Conservation (phyloP, 345 rosid species). For the Pugionium dolabratum region DNA sequence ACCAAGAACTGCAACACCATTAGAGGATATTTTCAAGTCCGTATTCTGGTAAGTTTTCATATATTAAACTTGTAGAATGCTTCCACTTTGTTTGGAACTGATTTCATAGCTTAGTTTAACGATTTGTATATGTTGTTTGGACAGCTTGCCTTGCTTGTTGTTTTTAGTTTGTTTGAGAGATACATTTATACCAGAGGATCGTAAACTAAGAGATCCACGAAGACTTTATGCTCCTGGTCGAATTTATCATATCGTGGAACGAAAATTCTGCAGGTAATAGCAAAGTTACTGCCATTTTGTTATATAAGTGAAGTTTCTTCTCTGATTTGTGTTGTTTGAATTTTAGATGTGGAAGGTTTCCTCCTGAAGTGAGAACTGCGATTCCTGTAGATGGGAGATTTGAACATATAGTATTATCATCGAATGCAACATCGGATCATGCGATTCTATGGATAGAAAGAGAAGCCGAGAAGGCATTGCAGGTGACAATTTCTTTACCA, state of each 20-base stretch:
- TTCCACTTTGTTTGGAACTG: not conserved
- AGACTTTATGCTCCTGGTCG: constrained; percentile 95
- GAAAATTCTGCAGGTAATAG: constrained; percentile 88
- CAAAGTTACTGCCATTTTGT: constrained; percentile 10
- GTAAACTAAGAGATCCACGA: constrained; percentile 81
- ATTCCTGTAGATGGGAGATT: constrained; percentile 97
- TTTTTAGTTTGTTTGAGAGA: constrained; percentile 91
- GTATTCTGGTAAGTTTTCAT: constrained; percentile 71
- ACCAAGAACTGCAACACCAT: constrained; percentile 91
- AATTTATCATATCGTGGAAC: constrained; percentile 90
- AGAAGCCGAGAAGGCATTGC: constrained; percentile 77
- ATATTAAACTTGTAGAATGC: not conserved
- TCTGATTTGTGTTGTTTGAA: constrained; percentile 18
- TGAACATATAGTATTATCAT: constrained; percentile 89
- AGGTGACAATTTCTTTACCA: constrained; percentile 32
- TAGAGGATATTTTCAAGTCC: constrained; percentile 87
- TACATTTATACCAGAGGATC: constrained; percentile 87
- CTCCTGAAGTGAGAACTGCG: constrained; percentile 97
- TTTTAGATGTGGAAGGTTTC: constrained; percentile 91
- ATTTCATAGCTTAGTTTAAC: not conserved
- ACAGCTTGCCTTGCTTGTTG: constrained; percentile 96
- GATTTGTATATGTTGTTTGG: constrained; percentile 51
- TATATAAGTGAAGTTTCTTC: not conserved
- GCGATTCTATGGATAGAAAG: constrained; percentile 84
- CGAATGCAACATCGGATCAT: constrained; percentile 89